Percentiles rank a stretch among this genome's conserved stretches.
Conservation (phyloP, 495 filamentous ascomycete genomes). For the Daldinia concentrica region DNA sequence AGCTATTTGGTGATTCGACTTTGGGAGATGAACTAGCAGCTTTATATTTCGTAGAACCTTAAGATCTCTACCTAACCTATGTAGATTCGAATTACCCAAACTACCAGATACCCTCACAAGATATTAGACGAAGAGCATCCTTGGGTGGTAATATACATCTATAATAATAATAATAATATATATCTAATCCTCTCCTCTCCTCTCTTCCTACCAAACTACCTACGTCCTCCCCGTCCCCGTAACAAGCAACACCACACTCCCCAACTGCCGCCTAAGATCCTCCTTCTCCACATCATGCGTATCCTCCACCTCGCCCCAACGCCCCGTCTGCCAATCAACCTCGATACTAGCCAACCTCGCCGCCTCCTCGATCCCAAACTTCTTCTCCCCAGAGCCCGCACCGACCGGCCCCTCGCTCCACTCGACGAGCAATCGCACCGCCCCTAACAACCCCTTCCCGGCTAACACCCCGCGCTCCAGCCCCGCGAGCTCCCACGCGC, state of each 20-base stretch:
- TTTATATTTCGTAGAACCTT: too few relatives aligned
- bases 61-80: too few relatives aligned
- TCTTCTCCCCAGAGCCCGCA: conserved; percentile 28
- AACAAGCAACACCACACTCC: conserved; percentile 82
- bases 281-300: conserved; percentile 97
- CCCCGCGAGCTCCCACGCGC: conserved; percentile 81
- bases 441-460: conserved; percentile 84
- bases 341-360: conserved; percentile 81
- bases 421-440: conserved; percentile 78
- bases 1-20: too few relatives aligned
- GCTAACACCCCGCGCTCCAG: conserved; percentile 85
- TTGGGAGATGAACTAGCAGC: too few relatives aligned
- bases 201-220: background rate
- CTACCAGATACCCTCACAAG: too few relatives aligned
- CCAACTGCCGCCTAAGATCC: conserved; percentile 87
- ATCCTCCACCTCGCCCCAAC: conserved; percentile 98
- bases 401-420: conserved; percentile 80
- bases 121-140: background rate
- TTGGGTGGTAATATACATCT: background rate
- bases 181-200: background rate
- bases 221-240: conserved; percentile 57
- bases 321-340: conserved; percentile 86
- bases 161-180: background rate
- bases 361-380: conserved; percentile 75
- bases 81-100: too few relatives aligned